Evolutionary conservation across 1,139 yeast species (phyloP), one percentile per base, ranked within the genome.

Genomic region (Candida glucosophila): DNA sequence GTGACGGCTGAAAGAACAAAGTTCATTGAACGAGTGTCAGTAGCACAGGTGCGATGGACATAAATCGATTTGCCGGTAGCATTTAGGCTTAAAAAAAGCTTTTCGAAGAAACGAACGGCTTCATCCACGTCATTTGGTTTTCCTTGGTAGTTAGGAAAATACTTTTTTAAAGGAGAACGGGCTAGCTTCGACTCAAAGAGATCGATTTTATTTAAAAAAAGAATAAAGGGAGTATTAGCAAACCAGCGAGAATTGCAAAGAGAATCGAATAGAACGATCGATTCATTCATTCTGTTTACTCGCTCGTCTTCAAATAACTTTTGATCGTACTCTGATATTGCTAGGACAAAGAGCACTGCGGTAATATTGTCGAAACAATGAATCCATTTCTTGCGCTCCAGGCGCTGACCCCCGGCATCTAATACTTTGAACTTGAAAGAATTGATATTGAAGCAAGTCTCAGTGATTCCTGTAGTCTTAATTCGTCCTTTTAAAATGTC

Each of bases 321-420:
- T 52, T 90, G 95, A 54, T 90, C 97, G 49, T 83, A 90, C 53
- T 90, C 98, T 23, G 86, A 76, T 18, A 86, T 76, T 0, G 97
- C 96, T 15, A 82, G 71, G n/a, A 90, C 95, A 52, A 86, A 90
- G 19, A 90, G 53, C 1, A 92, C 78, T 2, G 94, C 85, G 0
- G 95, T 81, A 29, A 90, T 86, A 37, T 82, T 85, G 44, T 88
- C 93, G 53, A 92, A 90, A 46, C 95, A 83, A 49, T 88, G 95
- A 34, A 90, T 82, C 98, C 98, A 90, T 49, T 90, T 90, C 39
- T 78, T 76, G 31, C 98, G 69, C 53, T 90, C 98, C 21, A 88
- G 75, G 31, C 98, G 64, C 55, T 90, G 98, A 2, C 99, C 99
- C 25, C 99, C 99, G 5, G 95, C 97, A 58, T 90, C 99, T 30